Percentiles rank a stretch among this genome's conserved stretches.
Conservation (phyloP, 345 rosid genomes). For the Melaleuca quinquenervia region DNA sequence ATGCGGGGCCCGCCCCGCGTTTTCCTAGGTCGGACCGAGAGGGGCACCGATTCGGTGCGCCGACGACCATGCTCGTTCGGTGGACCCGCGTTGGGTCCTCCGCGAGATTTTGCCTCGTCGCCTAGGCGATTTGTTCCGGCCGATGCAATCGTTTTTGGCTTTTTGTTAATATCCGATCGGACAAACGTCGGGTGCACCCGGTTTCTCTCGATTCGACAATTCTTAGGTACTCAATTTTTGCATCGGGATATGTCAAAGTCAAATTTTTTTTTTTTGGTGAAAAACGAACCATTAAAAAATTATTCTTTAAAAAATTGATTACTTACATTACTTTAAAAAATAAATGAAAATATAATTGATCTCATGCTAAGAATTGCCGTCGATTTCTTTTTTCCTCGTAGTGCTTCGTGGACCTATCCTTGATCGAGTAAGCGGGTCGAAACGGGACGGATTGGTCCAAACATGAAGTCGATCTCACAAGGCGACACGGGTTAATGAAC, state of each 20-base stretch:
- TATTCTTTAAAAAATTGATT: too few relatives aligned
- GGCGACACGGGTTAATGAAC: neutral
- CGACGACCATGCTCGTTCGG: neutral
- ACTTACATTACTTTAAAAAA: too few relatives aligned
- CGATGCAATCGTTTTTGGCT: neutral
- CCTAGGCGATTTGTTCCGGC: neutral
- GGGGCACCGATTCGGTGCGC: neutral
- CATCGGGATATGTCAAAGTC: accelerated
- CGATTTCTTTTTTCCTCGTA: too few relatives aligned
- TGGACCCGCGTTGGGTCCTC: neutral
- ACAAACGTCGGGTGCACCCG: neutral
- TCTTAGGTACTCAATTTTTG: neutral
- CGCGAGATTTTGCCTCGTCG: neutral
- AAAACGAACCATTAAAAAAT: neutral
- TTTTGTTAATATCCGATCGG: too few relatives aligned
- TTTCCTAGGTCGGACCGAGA: neutral
- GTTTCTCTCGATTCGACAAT: neutral
- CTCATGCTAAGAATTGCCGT: too few relatives aligned
- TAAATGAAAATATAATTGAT: too few relatives aligned
- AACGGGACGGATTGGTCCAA: neutral
- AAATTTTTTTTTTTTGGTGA: neutral
- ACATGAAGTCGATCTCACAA: neutral
- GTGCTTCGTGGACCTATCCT: neutral
- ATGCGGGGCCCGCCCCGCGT: neutral
- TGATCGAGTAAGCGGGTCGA: neutral